Evolutionary conservation across 2,329 filamentous ascomycete species (phyloP).

Genomic region (Phaeosphaeriaceae sp.): DNA sequence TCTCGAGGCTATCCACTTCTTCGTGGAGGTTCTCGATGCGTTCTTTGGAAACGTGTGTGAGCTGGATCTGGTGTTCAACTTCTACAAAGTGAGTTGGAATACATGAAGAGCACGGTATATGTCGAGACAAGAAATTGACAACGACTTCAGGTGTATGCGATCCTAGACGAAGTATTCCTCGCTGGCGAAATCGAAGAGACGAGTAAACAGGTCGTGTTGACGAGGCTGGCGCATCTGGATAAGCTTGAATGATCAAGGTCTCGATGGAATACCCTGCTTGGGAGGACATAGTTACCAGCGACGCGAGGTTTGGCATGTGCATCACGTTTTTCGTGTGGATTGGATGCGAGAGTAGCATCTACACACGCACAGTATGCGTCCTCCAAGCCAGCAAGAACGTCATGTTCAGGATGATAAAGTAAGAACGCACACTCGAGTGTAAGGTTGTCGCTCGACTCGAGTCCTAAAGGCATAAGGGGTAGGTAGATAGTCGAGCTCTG

Average conservation of each 20-base stretch:
- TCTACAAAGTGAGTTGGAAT: conserved; percentile 66
- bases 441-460: neutral
- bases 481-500: neutral
- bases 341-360: too few relatives aligned
- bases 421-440: neutral
- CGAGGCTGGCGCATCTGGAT: conserved; percentile 91
- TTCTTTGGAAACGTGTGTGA: conserved; percentile 99
- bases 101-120: neutral
- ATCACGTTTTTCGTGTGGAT: neutral
- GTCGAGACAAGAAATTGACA: conserved; percentile 15
- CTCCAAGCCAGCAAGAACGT: neutral
- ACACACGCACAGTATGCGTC: too few relatives aligned
- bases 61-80: conserved; percentile 83
- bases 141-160: conserved; percentile 80
- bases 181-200: conserved; percentile 99
- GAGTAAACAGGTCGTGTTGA: conserved; percentile 96
- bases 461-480: too few relatives aligned
- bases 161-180: conserved; percentile 96
- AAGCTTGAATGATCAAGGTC: conserved; percentile 76
- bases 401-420: neutral
- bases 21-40: conserved; percentile 96
- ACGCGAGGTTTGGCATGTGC: neutral
- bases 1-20: conserved; percentile 98
- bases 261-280: neutral
- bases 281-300: neutral